Base-by-base conservation (phyloP, 345 rosid species). In the Brassica incana region DNA sequence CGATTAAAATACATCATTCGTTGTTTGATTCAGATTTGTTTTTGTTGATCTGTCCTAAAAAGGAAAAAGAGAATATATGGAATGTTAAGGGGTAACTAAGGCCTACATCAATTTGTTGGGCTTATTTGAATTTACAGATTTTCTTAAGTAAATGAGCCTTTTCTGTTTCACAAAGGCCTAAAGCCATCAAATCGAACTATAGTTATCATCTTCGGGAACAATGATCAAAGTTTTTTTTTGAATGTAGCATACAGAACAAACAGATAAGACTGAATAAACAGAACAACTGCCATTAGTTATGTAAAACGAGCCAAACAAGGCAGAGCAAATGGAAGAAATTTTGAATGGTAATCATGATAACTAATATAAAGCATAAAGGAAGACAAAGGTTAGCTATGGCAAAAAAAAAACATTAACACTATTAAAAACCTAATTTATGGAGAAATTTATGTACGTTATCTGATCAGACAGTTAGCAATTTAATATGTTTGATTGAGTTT, bases 151-250 rank as follows among this genome's bases (percentile, higher is more conserved):
- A 60, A 62, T 29, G 69, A 50, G 43, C 69, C 60, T 73, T 62
- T 61, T 73, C 10, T n/a, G 40, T 38, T 14, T 61, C 38, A 20
- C 43, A 72, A 65, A 65, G 29, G 69, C 50, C 69, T 2, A 71
- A 60, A 60, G 35, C 30, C 64, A 9, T 56, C 30, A 32, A 15
- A 54, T 54, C 30, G 33, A 6, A 65, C 35, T 35, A 65, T n/a
- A 9, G 48, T 65, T 16, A 32, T 15, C 74, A 59, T 33, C 58
- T 7, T 5, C 40, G 3, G 6, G 5, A 5, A 54, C 20, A 54
- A 54, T 30, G 62, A 50, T 52, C 64, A 59, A 8, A 16, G 27
- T 50, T 65, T 35, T 16, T 64, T 65, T 65, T 15, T 12, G 50
- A 65, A 35, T 65, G 69, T 18, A 66, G 40, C 48, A 18, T 66